Evolutionary conservation across 352 stramenopile genomes (phyloP), one percentile per base, ranked within the genome.

Genomic region (Phytopythium aichiense): DNA sequence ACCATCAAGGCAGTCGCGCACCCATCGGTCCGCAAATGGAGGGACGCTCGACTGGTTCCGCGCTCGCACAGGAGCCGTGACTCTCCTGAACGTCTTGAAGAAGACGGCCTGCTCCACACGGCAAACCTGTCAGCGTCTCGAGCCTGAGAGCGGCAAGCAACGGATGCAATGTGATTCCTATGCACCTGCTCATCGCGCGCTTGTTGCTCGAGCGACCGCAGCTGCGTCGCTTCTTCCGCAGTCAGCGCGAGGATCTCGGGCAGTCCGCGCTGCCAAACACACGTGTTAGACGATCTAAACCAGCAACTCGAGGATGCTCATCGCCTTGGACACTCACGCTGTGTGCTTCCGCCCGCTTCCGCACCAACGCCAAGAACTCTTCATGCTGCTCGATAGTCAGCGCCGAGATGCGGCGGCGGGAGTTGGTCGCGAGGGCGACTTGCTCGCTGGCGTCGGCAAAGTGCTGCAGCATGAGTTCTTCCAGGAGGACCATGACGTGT

Each of bases 241-340:
- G 71, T 74, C 15, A 91, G 65, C 53, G 81, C 81, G 12, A 92
- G 61, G 31, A 89, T 67, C 25, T 67, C 68, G 1, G 79, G 80
- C 15, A 92, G 61, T n/a, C 81, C 83, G 1, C 63, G 68, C 83
- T 92, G 33, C 9, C 35, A 49, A 45, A 60, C 1, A 38, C 61
- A 63, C 8, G 20, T 7, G 9, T 48, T 37, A 52, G 20, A 20
- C 2, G 2, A 43, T 5, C 15, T 28, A 7, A 2, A 23, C 48
- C 15, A 7, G 20, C 3, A 35, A 37, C 13, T 6, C 25, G 5
- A 9, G 15, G 3, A 13, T 23, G 1, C 11, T 12, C 12, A 23
- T 13, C 12, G 25, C 2, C 13, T 8, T 51, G 6, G 49, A 38
- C 12, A 55, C 65, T 37, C 64, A 92, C 82, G 54, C 73, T 69